These are phyloP conservation scores for Scalesia atractyloides DNA, from an alignment of 129 eudicot species.

Conservation along the genomic window DNA sequence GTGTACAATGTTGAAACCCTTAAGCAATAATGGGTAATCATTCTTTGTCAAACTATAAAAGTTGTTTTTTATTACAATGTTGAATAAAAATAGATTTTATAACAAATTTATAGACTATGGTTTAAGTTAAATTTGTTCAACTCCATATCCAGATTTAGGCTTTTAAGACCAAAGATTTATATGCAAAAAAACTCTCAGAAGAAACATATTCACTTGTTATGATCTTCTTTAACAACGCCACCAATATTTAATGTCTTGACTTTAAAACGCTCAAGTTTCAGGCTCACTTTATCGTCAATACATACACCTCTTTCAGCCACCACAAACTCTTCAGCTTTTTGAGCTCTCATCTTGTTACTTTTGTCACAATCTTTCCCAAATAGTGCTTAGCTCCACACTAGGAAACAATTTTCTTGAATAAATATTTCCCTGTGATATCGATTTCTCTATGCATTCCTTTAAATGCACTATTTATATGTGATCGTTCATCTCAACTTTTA, in stretches of 20 bases:
- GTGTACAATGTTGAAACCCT: no score
- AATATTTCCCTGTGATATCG: constrained; percentile 29
- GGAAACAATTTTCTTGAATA: constrained; percentile 24
- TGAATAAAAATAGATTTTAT: no score
- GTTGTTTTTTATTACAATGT: no score
- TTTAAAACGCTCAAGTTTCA: constrained; percentile 48
- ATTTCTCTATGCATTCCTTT: constrained; percentile 34
- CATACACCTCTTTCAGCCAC: constrained; percentile 28
- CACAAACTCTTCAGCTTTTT: constrained; percentile 2
- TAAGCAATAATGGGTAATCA: no score
- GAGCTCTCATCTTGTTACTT: constrained; percentile 27
- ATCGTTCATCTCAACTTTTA: constrained; percentile 1
- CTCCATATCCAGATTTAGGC: no score
- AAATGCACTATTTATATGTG: constrained; percentile 26
- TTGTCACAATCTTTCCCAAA: constrained; percentile 22
- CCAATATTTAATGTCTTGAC: constrained; percentile 41
- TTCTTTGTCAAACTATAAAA: no score
- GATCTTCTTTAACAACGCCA: constrained; percentile 32
- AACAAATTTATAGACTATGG: no score
- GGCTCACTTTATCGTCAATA: constrained; percentile 20
- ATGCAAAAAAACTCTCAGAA: no score
- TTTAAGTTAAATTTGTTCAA: no score
- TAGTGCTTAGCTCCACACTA: constrained; percentile 32
- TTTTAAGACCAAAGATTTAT: no score
- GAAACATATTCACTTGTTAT: constrained; percentile 3